These are phyloP conservation scores for Anastatica hierochuntica DNA, from an alignment of 345 rosid species.

Conservation along the genomic window DNA sequence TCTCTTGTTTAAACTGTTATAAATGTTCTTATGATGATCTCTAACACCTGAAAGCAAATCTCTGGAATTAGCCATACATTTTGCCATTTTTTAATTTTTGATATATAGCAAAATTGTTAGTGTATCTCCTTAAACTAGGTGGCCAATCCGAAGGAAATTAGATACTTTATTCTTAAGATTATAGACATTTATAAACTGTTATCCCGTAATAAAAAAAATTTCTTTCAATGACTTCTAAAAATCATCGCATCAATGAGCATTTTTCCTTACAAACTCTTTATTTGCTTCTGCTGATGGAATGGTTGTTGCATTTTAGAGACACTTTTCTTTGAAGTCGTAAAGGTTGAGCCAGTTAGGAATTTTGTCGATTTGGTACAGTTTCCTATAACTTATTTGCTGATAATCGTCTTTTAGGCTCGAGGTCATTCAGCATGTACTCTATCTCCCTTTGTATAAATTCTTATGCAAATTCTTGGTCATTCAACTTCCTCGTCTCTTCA, in stretches of 20 bases:
- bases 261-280: background rate
- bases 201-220: background rate
- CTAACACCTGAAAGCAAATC: background rate
- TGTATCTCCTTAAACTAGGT: background rate
- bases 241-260: background rate
- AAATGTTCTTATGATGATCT: slow-evolving; percentile 1
- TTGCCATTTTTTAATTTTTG: background rate
- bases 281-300: background rate
- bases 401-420: background rate
- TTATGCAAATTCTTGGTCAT: background rate
- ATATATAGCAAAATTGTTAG: background rate
- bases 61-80: background rate
- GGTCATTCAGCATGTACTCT: background rate
- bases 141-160: background rate
- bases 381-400: background rate
- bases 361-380: background rate
- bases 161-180: background rate
- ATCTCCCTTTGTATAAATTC: background rate
- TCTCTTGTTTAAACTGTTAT: background rate
- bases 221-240: background rate
- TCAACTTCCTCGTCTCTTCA: background rate
- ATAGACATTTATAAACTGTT: background rate
- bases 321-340: background rate
- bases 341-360: background rate
- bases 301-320: background rate